phyloP scores from a whole-genome alignment of 148 eudicot species.

The Simmondsia chinensis region DNA sequence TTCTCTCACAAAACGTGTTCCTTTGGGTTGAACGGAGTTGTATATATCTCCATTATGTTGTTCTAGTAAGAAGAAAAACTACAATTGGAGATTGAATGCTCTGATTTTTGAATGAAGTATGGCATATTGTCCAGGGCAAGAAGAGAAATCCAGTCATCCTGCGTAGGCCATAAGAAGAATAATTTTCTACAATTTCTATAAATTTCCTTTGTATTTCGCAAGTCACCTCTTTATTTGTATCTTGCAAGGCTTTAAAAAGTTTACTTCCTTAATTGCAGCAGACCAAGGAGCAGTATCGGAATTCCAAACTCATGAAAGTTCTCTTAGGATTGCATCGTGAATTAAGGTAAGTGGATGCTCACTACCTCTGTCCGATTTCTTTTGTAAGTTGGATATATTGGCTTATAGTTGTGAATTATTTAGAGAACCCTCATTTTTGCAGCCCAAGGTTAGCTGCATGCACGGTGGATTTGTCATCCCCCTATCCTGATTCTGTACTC shows the following conservation, averaged over 20 bases:
- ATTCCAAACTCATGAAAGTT: slow-evolving; percentile 80
- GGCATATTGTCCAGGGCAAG: no score
- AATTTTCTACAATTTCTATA: no score
- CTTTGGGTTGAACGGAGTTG: no score
- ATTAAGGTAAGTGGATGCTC: slow-evolving; percentile 46
- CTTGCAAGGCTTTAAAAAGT: not conserved
- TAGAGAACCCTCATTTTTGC: slow-evolving; percentile 20
- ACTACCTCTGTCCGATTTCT: not conserved
- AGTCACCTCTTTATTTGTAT: not conserved
- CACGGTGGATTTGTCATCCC: slow-evolving; percentile 55
- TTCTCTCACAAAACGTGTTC: no score
- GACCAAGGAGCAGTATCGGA: slow-evolving; percentile 85
- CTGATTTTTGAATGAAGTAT: no score
- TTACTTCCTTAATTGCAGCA: slow-evolving; percentile 39
- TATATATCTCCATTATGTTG: no score
- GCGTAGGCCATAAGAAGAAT: no score
- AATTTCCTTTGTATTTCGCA: not conserved
- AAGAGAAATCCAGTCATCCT: no score
- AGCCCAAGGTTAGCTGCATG: slow-evolving; percentile 91
- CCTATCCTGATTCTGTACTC: slow-evolving; percentile 78
- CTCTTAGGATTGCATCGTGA: slow-evolving; percentile 87
- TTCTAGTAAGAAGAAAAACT: no score
- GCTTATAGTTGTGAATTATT: not conserved
- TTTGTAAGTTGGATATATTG: not conserved
- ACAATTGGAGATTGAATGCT: no score